Percentiles rank a stretch among this genome's conserved stretches.
Evolutionary conservation across 352 stramenopile genomes (phyloP).

Genomic region (Globisporangium irregulare): DNA sequence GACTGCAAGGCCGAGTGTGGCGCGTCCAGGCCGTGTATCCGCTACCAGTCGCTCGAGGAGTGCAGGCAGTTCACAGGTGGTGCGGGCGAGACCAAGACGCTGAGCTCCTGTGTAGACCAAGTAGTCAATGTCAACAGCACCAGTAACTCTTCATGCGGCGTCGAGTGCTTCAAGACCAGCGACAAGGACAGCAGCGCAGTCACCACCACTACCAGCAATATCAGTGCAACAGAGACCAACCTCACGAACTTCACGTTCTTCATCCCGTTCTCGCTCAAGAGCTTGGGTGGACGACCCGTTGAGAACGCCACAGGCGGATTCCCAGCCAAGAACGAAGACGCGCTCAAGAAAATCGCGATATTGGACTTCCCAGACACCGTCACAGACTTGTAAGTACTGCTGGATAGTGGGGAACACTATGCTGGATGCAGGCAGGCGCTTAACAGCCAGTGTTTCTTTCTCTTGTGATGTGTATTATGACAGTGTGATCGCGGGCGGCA

Average conservation of each 20-base stretch:
- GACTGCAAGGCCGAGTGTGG: conserved; percentile 7
- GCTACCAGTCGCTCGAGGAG: conserved; percentile 9
- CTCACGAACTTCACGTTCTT: conserved; percentile 15
- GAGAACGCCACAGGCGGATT: conserved; percentile 13
- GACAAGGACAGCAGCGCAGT: background rate
- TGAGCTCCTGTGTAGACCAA: conserved; percentile 10
- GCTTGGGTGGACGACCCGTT: background rate
- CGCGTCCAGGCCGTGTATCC: conserved; percentile 8
- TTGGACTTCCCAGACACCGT: conserved; percentile 9
- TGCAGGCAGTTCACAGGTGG: background rate
- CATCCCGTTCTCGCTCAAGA: conserved; percentile 16
- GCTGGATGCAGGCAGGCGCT: conserved; percentile 4
- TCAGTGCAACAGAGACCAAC: background rate
- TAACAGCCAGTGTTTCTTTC: background rate
- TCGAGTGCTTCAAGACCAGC: conserved; percentile 18
- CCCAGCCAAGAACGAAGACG: conserved; percentile 19
- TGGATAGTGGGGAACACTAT: background rate
- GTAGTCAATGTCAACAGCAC: background rate
- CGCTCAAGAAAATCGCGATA: conserved; percentile 9
- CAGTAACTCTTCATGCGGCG: background rate
- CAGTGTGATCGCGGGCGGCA: conserved; percentile 13
- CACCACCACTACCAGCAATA: background rate
- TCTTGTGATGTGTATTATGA: background rate
- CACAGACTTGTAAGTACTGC: conserved; percentile 10
- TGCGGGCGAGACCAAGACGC: conserved; percentile 2